phyloP scores from a whole-genome alignment of 805 yeast genomes.

The Barnettozyma sp. region DNA sequence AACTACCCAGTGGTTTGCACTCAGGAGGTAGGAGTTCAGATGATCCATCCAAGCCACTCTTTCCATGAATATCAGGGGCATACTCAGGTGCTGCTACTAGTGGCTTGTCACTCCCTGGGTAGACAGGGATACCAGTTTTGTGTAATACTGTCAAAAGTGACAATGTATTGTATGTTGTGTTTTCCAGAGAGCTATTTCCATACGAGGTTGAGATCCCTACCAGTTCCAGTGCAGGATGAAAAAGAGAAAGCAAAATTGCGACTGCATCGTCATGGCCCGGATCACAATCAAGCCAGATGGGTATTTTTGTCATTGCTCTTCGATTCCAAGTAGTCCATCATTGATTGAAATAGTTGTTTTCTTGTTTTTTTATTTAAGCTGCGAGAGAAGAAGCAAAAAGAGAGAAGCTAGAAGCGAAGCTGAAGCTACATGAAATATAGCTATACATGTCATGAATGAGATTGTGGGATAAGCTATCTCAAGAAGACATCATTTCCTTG shows the following conservation, averaged over 20 bases:
- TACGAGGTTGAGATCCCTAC: conserved; percentile 32
- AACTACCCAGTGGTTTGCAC: conserved; percentile 25
- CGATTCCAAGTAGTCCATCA: not conserved
- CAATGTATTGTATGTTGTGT: conserved; percentile 64
- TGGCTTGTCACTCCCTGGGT: conserved; percentile 57
- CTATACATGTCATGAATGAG: not conserved
- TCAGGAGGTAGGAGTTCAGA: conserved; percentile 46
- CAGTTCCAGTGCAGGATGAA: conserved; percentile 40
- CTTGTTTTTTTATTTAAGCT: no score
- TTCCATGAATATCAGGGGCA: conserved; percentile 68
- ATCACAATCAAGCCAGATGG: conserved; percentile 87
- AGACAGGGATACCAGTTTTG: conserved; percentile 48
- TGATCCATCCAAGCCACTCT: conserved; percentile 73
- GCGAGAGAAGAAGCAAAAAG: no score
- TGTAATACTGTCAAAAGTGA: conserved; percentile 57
- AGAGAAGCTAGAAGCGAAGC: no score
- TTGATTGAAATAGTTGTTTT: no score
- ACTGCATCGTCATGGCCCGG: conserved; percentile 89
- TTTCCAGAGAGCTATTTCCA: conserved; percentile 36
- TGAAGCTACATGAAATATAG: no score
- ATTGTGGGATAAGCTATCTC: conserved; percentile 2
- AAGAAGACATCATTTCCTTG: conserved; percentile 62
- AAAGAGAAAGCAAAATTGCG: conserved; percentile 59
- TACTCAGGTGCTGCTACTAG: conserved; percentile 39
- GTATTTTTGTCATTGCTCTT: conserved; percentile 31